Base-by-base conservation (phyloP, 805 yeast species). In the Lipomyces sp. region DNA sequence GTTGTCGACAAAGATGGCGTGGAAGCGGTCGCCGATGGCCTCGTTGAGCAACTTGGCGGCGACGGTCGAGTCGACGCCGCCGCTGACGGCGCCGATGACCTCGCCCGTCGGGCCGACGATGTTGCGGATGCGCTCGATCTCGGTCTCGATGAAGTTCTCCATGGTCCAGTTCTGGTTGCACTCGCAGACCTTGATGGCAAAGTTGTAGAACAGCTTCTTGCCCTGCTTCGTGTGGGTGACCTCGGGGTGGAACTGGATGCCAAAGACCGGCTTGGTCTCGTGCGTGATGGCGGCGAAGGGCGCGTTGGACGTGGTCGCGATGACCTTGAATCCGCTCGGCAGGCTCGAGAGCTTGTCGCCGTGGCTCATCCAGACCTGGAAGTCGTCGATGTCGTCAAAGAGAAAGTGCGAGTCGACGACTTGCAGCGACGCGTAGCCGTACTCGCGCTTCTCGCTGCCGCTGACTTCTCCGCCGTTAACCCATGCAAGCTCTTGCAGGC, bases 401-500 rank as follows among this genome's bases (percentile, higher is more conserved):
- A 93, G 75, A 19, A 86, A 81, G 69, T 87, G 81, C 32, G 44
- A 38, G 43, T 49, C 56, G 35, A 29, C 47, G 50, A 88, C 95
- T 61, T 81, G 77, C 68, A 93, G 77, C 52, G 86, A 81, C 55
- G 98, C 96, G 43, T 96, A 96, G 55, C 98, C 98, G 68, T 91
- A 93, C 74, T 93, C 98, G 73, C 98, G 83, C 78, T 91, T 90
- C 65, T 87, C 96, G 71, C 96, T 95, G 70, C 96, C 84, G 53
- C 88, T 86, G 53, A 93, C 98, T 61, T 85, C 85, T 45, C 75
- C 74, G 70, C 86, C 86, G 71, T 95, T 95, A 65, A 89, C 83
- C 98, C 98, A 91, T 47, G 98, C 98, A 62, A 93, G 75, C 74
- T 93, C 98, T 77, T 93, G 98, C 91, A 93, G 86, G 72, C 98